Conservation (phyloP, 2,329 filamentous ascomycete species). For the Xylaria sp. region DNA sequence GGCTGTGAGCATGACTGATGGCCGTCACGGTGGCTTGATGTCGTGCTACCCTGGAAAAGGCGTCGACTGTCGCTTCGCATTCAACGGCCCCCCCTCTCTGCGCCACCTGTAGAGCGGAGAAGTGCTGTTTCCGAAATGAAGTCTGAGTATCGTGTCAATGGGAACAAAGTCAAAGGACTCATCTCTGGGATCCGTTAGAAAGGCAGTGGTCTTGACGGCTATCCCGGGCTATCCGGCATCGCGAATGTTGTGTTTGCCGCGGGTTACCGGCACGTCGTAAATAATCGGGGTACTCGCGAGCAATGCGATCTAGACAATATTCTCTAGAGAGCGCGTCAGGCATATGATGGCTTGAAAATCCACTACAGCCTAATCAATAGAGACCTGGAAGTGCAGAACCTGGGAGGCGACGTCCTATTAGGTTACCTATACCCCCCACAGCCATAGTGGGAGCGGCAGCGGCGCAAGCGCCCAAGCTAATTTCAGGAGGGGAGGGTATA, state of each 20-base stretch:
- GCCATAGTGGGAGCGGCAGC: too few relatives aligned
- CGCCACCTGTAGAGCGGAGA: constrained; percentile 32
- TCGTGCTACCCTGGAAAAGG: constrained; percentile 33
- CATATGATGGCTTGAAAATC: not conserved
- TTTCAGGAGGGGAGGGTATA: too few relatives aligned
- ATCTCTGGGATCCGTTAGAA: constrained; percentile 26
- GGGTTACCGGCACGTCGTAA: constrained; percentile 22
- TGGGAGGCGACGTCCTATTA: not conserved
- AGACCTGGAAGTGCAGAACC: not conserved
- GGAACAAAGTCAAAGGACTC: constrained; percentile 31
- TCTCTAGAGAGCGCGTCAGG: not conserved
- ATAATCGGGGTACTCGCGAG: constrained; percentile 15
- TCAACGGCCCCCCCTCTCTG: constrained; percentile 39
- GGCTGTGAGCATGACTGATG: constrained; percentile 30
- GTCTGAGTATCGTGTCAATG: constrained; percentile 32
- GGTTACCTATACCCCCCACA: too few relatives aligned
- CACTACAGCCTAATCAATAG: constrained; percentile 23
- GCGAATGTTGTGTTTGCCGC: constrained; percentile 35
- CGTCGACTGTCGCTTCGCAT: constrained; percentile 13
- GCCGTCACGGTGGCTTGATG: constrained; percentile 27
- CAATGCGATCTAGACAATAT: constrained; percentile 19
- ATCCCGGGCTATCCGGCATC: constrained; percentile 25
- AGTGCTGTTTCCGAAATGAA: constrained; percentile 36
- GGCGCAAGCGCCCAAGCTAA: too few relatives aligned
- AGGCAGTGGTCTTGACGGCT: constrained; percentile 22